Evolutionary conservation across 176 grass and related monocot genomes (phyloP).

Genomic region (Eleusine indica): DNA sequence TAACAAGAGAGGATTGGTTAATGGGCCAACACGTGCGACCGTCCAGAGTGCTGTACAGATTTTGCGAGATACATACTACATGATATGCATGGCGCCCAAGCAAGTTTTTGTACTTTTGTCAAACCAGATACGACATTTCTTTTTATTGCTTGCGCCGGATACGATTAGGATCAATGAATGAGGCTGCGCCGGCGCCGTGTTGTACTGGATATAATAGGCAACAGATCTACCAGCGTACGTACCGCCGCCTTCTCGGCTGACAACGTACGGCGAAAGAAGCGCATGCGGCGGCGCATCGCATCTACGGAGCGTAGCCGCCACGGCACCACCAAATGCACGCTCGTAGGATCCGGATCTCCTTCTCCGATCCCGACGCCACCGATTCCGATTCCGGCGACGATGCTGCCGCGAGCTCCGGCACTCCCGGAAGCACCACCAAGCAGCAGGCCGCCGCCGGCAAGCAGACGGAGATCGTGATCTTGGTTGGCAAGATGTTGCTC

Average conservation of each 20-base stretch:
- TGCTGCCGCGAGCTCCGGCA: background rate
- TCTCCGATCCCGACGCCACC: slow-evolving; percentile 33
- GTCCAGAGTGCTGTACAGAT: too few species aligned
- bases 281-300: background rate
- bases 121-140: too few species aligned
- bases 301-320: background rate
- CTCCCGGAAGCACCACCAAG: background rate
- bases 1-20: too few species aligned
- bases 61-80: too few species aligned
- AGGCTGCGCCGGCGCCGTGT: too few species aligned
- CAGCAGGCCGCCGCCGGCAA: background rate
- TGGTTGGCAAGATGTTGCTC: background rate
- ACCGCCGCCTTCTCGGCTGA: background rate
- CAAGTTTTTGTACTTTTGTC: too few species aligned
- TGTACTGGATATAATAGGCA: background rate
- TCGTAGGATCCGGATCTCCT: slow-evolving; percentile 10
- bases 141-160: too few species aligned
- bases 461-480: background rate
- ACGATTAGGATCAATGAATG: too few species aligned
- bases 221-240: background rate
- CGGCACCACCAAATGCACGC: background rate
- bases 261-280: background rate
- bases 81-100: too few species aligned
- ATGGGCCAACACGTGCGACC: too few species aligned
- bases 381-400: slow-evolving; percentile 32